Percentiles rank a stretch among this genome's conserved stretches.
Evolutionary conservation across 176 grass and related monocot species (phyloP).

Genomic region (Rhipidocladum racemiflorum): DNA sequence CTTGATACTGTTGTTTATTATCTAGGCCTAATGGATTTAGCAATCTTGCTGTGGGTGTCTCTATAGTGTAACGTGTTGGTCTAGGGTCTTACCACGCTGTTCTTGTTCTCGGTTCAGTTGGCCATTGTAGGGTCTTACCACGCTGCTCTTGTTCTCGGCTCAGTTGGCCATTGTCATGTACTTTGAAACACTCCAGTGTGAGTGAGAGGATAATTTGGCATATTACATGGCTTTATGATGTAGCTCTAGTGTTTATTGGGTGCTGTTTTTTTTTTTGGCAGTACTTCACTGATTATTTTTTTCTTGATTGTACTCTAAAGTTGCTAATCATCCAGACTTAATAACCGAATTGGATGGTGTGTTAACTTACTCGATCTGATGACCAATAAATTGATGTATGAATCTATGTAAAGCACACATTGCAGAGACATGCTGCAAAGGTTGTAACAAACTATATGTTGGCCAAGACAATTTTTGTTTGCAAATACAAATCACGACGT

Average conservation of each 20-base stretch:
- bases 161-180: slow-evolving; percentile 31
- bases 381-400: not conserved
- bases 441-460: not conserved
- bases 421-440: not conserved
- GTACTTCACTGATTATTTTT: not conserved
- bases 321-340: not conserved
- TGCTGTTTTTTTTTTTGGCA: not conserved
- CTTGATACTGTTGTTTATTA: slow-evolving; percentile 25
- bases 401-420: not conserved
- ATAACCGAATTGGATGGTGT: not conserved
- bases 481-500: not conserved
- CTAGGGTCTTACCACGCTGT: slow-evolving; percentile 34
- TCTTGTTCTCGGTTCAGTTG: slow-evolving; percentile 11
- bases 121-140: slow-evolving; percentile 40
- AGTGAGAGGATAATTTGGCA: slow-evolving; percentile 40
- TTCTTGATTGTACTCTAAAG: not conserved
- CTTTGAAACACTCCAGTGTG: slow-evolving; percentile 29
- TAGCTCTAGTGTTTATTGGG: slow-evolving; percentile 11
- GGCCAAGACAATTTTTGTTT: not conserved
- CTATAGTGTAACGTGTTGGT: slow-evolving; percentile 41
- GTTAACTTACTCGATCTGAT: not conserved
- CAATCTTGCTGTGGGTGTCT: slow-evolving; percentile 30
- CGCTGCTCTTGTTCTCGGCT: slow-evolving; percentile 2
- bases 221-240: slow-evolving; percentile 1
- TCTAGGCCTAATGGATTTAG: slow-evolving; percentile 41